Percentiles rank a stretch among this genome's conserved stretches.
Conservation (phyloP, 257 asterid genomes). For the Gentiana dahurica region DNA sequence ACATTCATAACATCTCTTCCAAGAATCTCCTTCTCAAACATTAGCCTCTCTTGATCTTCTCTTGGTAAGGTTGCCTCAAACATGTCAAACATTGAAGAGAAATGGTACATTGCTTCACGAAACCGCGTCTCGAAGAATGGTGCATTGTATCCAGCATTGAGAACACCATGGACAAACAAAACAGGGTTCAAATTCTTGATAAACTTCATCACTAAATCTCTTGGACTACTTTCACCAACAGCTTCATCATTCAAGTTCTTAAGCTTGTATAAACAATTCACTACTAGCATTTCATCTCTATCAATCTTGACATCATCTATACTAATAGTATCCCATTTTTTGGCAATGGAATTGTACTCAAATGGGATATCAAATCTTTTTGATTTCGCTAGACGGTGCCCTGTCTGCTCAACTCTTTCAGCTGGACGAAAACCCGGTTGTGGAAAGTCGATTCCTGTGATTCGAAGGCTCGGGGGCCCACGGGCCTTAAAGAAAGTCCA, state of each 20-base stretch:
- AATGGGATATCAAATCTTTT: conserved; percentile 41
- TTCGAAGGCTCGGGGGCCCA: conserved; percentile 42
- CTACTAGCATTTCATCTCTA: conserved; percentile 41
- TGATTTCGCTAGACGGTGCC: conserved; percentile 32
- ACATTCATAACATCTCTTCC: conserved; percentile 50
- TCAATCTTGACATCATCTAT: conserved; percentile 41
- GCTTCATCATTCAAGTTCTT: conserved; percentile 42
- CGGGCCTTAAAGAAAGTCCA: conserved; percentile 43
- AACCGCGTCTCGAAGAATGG: conserved; percentile 34
- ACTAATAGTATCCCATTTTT: conserved; percentile 42
- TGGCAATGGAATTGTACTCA: conserved; percentile 47
- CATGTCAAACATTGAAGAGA: conserved; percentile 47
- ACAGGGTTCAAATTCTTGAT: conserved; percentile 30
- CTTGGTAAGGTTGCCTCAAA: conserved; percentile 34
- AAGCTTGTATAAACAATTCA: conserved; percentile 44
- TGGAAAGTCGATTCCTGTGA: conserved; percentile 65
- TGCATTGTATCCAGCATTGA: conserved; percentile 31
- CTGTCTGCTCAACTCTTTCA: conserved; percentile 52
- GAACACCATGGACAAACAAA: conserved; percentile 35
- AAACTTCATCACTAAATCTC: conserved; percentile 29
- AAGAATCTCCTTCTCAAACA: conserved; percentile 34
- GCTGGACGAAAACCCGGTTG: conserved; percentile 56
- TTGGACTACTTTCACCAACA: conserved; percentile 17
- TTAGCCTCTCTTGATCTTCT: conserved; percentile 31
- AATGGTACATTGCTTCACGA: conserved; percentile 37